Conservation (phyloP, 495 filamentous ascomycete genomes). For the Xeromyces bisporus region DNA sequence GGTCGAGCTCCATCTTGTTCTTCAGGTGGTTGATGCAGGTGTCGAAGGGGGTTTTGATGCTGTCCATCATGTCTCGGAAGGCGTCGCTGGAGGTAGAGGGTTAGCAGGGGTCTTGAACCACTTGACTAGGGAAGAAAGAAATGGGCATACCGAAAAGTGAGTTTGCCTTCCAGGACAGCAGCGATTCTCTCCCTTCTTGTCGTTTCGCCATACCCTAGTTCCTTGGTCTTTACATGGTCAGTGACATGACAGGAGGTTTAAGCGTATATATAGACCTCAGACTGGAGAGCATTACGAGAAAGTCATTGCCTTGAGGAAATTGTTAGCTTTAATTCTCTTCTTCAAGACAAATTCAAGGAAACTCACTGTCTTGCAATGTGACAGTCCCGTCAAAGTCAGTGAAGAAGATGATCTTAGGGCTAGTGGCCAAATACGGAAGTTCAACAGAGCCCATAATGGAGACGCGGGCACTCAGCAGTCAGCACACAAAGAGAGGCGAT, state of each 20-base stretch:
- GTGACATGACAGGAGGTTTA: slow-evolving; percentile 2
- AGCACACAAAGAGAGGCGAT: no score
- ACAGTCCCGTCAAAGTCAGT: slow-evolving; percentile 97
- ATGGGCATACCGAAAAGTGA: slow-evolving; percentile 47
- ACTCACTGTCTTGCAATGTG: slow-evolving; percentile 65
- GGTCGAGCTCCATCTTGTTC: slow-evolving; percentile 75
- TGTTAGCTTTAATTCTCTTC: no score
- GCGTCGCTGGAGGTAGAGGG: no score
- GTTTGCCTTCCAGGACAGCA: slow-evolving; percentile 48
- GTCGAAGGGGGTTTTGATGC: slow-evolving; percentile 57
- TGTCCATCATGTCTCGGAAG: slow-evolving; percentile 79
- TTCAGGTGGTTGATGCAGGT: slow-evolving; percentile 59
- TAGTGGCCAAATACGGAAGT: slow-evolving; percentile 38
- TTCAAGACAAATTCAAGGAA: no score
- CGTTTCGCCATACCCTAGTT: slow-evolving; percentile 60
- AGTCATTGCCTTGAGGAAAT: slow-evolving; percentile 66
- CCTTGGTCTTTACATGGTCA: slow-evolving; percentile 50
- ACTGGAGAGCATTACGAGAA: slow-evolving; percentile 35
- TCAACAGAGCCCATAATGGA: slow-evolving; percentile 20
- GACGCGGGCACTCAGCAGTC: no score
- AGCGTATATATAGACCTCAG: no score
- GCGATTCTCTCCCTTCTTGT: slow-evolving; percentile 48
- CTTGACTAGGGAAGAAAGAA: no score
- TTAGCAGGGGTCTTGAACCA: no score
- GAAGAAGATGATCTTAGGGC: slow-evolving; percentile 84